Evolutionary conservation across 2,329 filamentous ascomycete genomes (phyloP).

Genomic region (Neophaeococcomyces mojaviensis): DNA sequence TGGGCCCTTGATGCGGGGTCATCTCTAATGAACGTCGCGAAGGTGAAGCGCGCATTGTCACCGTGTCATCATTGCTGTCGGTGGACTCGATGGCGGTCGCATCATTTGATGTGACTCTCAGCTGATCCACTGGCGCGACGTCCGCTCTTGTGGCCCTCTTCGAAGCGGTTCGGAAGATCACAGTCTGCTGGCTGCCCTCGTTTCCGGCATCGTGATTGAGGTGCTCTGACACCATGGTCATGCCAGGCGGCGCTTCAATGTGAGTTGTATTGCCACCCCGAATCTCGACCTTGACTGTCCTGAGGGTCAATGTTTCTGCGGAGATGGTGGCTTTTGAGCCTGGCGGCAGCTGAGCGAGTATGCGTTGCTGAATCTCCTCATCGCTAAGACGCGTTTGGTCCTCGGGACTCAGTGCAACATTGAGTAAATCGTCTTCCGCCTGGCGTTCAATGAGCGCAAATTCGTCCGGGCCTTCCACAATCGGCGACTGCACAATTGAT

Average conservation of each 20-base stretch:
- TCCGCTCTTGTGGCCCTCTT: slow-evolving; percentile 24
- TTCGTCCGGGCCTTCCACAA: slow-evolving; percentile 47
- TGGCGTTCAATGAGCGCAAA: slow-evolving; percentile 32
- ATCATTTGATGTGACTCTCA: background rate
- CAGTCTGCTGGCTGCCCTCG: slow-evolving; percentile 33
- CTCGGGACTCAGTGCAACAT: slow-evolving; percentile 27
- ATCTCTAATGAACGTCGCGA: slow-evolving; percentile 2
- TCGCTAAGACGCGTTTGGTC: slow-evolving; percentile 34
- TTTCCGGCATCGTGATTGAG: slow-evolving; percentile 28
- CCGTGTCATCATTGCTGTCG: background rate
- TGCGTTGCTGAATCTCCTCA: slow-evolving; percentile 42
- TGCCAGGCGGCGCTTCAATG: slow-evolving; percentile 39
- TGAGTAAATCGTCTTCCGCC: slow-evolving; percentile 28
- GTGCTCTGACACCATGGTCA: slow-evolving; percentile 38
- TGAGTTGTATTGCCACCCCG: slow-evolving; percentile 36
- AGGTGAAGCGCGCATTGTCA: no score
- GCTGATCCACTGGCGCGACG: slow-evolving; percentile 13
- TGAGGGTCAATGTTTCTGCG: slow-evolving; percentile 36
- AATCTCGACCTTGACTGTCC: slow-evolving; percentile 41
- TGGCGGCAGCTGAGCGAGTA: slow-evolving; percentile 36
- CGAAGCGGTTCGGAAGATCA: slow-evolving; percentile 39
- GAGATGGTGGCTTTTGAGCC: slow-evolving; percentile 37
- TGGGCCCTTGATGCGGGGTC: slow-evolving; percentile 4
- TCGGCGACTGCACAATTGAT: slow-evolving; percentile 20
- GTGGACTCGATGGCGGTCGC: background rate